A percentile compares a stretch with the other conserved stretches of the same genome.
These are phyloP conservation scores for Intubia oerlemansii DNA, from an alignment of 2,329 filamentous ascomycete genomes.

Conservation along the genomic window DNA sequence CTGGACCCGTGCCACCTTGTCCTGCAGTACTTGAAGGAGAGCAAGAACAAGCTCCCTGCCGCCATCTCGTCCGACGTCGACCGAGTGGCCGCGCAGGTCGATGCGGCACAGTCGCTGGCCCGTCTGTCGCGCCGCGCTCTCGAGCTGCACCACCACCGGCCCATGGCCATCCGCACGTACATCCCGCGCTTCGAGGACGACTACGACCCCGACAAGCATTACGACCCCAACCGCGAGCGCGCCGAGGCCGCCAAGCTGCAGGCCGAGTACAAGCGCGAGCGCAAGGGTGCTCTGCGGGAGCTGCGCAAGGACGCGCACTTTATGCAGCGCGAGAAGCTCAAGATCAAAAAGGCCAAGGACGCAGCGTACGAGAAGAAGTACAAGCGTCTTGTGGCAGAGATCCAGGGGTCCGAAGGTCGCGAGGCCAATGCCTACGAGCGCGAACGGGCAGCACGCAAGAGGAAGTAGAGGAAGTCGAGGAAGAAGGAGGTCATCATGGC, in stretches of 20 bases:
- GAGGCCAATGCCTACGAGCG: conserved; percentile 79
- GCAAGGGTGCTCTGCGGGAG: conserved; percentile 86
- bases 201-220: conserved; percentile 90
- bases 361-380: conserved; percentile 93
- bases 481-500: no score
- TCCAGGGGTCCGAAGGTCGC: conserved; percentile 78
- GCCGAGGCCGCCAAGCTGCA: conserved; percentile 67
- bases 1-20: conserved; percentile 43
- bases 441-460: conserved; percentile 58
- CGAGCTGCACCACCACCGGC: conserved; percentile 72
- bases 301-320: conserved; percentile 90
- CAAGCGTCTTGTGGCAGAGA: conserved; percentile 76
- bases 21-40: conserved; percentile 37
- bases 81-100: conserved; percentile 23
- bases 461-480: no score
- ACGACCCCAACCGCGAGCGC: conserved; percentile 84
- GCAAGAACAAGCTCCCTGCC: conserved; percentile 24
- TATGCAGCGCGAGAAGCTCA: conserved; percentile 72
- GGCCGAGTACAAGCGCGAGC: conserved; percentile 83
- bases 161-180: conserved; percentile 67
- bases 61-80: conserved; percentile 18
- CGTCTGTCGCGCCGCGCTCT: conserved; percentile 53
- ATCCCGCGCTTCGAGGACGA: conserved; percentile 92
- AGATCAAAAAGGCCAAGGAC: conserved; percentile 85
- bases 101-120: conserved; percentile 36